Evolutionary conservation across 1,284 basidiomycete species (phyloP).

Genomic region (Malassezia equina): DNA sequence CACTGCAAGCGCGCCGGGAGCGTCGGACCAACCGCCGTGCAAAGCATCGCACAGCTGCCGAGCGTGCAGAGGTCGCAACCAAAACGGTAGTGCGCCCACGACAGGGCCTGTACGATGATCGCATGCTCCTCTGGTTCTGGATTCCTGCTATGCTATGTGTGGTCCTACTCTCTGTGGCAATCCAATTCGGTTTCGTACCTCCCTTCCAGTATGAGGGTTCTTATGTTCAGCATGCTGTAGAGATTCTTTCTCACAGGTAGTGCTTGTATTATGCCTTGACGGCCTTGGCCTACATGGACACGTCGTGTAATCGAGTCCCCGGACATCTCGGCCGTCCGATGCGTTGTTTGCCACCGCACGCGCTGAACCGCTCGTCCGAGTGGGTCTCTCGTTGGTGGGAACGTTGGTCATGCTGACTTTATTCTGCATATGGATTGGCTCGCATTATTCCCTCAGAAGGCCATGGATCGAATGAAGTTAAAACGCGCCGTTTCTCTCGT

Average conservation of each 20-base stretch:
- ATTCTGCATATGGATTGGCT: not conserved
- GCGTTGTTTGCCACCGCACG: not conserved
- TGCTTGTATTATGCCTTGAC: not conserved
- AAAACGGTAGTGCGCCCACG: not conserved
- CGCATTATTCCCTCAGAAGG: not conserved
- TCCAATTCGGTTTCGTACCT: not conserved
- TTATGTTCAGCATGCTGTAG: not conserved
- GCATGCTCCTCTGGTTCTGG: slow-evolving; percentile 89
- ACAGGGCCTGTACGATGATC: slow-evolving; percentile 56
- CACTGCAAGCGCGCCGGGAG: not conserved
- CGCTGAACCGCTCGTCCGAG: no score
- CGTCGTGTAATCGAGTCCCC: no score
- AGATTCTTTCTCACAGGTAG: not conserved
- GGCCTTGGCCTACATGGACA: no score
- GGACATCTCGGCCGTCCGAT: no score
- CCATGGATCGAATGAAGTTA: not conserved
- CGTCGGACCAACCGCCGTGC: not conserved
- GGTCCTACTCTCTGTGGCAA: slow-evolving; percentile 12
- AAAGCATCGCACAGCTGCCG: not conserved
- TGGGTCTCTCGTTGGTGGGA: not conserved
- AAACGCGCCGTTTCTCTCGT: not conserved
- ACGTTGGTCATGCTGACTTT: not conserved
- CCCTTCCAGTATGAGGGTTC: not conserved
- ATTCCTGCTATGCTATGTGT: slow-evolving; percentile 62
- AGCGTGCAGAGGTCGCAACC: not conserved